Conservation (phyloP, 1,284 basidiomycete species). For the Hymenochaete sp. region DNA sequence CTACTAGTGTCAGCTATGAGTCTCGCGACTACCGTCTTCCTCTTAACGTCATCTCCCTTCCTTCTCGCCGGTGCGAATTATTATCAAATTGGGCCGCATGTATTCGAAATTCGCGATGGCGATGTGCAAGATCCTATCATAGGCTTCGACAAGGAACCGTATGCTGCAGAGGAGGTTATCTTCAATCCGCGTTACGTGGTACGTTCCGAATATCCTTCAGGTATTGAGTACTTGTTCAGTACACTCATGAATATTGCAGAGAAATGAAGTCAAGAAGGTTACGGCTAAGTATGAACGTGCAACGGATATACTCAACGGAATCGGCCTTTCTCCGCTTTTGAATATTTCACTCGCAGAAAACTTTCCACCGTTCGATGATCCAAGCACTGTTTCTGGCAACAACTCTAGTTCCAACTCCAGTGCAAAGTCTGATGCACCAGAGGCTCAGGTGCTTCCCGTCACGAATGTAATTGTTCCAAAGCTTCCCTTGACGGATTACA, state of each 20-base stretch:
- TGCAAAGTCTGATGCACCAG: not conserved
- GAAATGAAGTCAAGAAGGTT: constrained; percentile 26
- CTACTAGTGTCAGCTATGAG: too few species aligned
- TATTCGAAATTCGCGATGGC: constrained; percentile 11
- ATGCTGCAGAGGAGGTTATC: not conserved
- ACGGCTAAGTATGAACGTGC: constrained; percentile 33
- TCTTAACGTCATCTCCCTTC: too few species aligned
- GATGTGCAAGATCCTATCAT: not conserved
- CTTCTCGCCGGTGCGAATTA: not conserved
- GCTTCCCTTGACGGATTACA: constrained; percentile 27
- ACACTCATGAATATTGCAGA: too few species aligned
- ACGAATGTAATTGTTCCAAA: constrained; percentile 17
- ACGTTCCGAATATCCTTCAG: too few species aligned
- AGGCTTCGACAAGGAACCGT: not conserved
- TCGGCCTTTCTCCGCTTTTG: constrained; percentile 28
- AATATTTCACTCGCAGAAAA: constrained; percentile 24
- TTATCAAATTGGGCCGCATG: constrained; percentile 12
- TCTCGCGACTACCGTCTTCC: too few species aligned
- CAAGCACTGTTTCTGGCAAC: constrained; percentile 14
- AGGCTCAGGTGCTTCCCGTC: constrained; percentile 7
- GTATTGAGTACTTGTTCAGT: too few species aligned
- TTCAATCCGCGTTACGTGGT: constrained; percentile 16
- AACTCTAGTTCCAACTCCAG: constrained; percentile 1
- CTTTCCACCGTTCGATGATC: constrained; percentile 21
- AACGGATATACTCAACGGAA: constrained; percentile 27